These are phyloP conservation scores for Paecilomyces sp. DNA, from an alignment of 2,329 filamentous ascomycete species.

Conservation along the genomic window DNA sequence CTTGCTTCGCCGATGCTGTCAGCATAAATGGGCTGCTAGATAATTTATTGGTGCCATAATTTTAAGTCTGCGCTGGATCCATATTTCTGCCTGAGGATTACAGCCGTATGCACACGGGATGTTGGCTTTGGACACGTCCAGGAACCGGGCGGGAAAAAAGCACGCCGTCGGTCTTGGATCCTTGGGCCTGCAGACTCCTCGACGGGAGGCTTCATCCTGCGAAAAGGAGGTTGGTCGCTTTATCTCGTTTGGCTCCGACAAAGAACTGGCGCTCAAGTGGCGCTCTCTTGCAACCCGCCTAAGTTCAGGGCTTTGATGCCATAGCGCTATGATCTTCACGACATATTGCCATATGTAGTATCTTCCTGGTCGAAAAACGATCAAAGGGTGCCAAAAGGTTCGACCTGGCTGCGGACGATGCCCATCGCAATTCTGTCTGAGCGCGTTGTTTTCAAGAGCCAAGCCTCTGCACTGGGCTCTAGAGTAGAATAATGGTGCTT, in stretches of 20 bases:
- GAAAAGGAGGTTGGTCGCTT: background rate
- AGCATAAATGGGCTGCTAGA: background rate
- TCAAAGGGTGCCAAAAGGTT: background rate
- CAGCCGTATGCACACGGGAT: background rate
- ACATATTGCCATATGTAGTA: background rate
- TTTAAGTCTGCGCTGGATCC: background rate
- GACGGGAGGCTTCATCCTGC: background rate
- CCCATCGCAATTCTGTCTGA: background rate
- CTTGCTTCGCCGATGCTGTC: background rate
- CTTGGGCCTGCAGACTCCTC: background rate
- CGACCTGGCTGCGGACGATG: background rate
- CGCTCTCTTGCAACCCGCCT: background rate
- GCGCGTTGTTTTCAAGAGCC: background rate
- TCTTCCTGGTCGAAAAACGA: background rate
- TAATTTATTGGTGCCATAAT: background rate
- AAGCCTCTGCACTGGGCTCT: background rate
- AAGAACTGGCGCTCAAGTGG: background rate
- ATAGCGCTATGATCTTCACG: background rate
- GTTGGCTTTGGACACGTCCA: conserved; percentile 5
- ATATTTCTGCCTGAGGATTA: background rate
- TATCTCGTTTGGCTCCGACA: background rate
- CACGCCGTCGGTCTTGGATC: background rate
- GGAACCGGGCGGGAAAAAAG: conserved; percentile 13
- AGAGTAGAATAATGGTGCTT: background rate
- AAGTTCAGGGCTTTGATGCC: background rate